Conservation (phyloP, 192 early-diverging fungal species). For the Funneliformis mosseae region DNA sequence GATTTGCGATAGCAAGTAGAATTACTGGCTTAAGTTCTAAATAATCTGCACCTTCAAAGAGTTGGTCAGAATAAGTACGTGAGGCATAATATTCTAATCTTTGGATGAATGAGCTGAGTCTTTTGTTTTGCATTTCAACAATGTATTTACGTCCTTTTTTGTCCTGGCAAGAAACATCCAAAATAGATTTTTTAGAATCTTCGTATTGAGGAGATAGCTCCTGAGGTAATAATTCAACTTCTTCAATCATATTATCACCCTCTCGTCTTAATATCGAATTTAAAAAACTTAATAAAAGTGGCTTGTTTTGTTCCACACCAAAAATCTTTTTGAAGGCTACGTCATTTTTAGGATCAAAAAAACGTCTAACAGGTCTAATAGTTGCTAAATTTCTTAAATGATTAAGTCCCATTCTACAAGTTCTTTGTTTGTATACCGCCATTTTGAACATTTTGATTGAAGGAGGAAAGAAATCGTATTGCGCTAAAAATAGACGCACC, state of each 20-base stretch:
- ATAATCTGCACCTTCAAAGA: not conserved
- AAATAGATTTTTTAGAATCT: slow-evolving; percentile 3
- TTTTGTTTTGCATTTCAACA: slow-evolving; percentile 19
- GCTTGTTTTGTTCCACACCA: not conserved
- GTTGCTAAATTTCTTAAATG: slow-evolving; percentile 8
- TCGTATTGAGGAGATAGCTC: not conserved
- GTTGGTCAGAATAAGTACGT: not conserved
- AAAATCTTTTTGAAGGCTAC: slow-evolving; percentile 6
- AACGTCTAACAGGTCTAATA: slow-evolving; percentile 5
- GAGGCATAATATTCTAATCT: not conserved
- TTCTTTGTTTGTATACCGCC: not conserved
- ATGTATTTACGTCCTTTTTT: not conserved
- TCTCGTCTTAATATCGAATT: slow-evolving; percentile 12
- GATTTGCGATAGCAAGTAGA: slow-evolving; percentile 2
- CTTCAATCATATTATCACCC: not conserved
- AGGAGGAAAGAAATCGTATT: no score
- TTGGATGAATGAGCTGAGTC: not conserved
- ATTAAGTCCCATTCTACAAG: not conserved
- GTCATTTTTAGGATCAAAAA: slow-evolving; percentile 7
- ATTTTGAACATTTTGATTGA: slow-evolving; percentile 15
- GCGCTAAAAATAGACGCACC: no score
- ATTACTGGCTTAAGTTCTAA: not conserved
- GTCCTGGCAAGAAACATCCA: not conserved
- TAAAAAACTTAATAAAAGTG: slow-evolving; percentile 18
- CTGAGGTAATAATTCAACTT: slow-evolving; percentile 3